These are phyloP conservation scores for Suhomyces chickasaworum DNA, from an alignment of 1,139 yeast genomes.

Conservation along the genomic window DNA sequence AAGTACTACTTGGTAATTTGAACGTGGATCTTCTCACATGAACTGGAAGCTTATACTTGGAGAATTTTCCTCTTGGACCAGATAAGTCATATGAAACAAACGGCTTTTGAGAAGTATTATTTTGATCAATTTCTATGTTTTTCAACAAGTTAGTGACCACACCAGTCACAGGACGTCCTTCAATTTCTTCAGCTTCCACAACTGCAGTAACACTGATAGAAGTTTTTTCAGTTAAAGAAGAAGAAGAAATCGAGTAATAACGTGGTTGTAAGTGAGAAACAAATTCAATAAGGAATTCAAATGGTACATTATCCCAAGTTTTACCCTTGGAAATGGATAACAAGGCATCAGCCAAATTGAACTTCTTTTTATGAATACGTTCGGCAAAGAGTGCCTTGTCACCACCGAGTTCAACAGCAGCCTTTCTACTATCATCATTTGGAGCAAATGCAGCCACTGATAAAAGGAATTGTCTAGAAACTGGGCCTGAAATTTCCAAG, in stretches of 20 bases:
- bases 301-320: constrained; percentile 78
- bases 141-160: constrained; percentile 89
- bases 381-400: constrained; percentile 70
- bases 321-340: constrained; percentile 58
- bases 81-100: constrained; percentile 65
- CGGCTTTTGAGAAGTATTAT: constrained; percentile 46
- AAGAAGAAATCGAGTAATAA: constrained; percentile 94
- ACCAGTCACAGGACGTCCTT: constrained; percentile 62
- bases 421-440: constrained; percentile 54
- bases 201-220: constrained; percentile 85
- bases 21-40: constrained; percentile 95
- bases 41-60: constrained; percentile 69
- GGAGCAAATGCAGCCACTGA: constrained; percentile 88
- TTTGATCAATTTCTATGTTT: constrained; percentile 66
- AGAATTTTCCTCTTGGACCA: constrained; percentile 77
- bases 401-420: constrained; percentile 57
- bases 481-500: constrained; percentile 89
- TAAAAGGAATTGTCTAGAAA: constrained; percentile 83
- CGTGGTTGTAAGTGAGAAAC: constrained; percentile 87
- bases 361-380: constrained; percentile 59
- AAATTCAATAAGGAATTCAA: constrained; percentile 80
- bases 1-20: constrained; percentile 86
- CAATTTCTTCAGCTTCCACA: constrained; percentile 69
- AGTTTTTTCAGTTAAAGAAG: constrained; percentile 76
- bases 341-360: constrained; percentile 79